Base-by-base conservation (phyloP, 805 yeast genomes). In the Saturnispora dispora region DNA sequence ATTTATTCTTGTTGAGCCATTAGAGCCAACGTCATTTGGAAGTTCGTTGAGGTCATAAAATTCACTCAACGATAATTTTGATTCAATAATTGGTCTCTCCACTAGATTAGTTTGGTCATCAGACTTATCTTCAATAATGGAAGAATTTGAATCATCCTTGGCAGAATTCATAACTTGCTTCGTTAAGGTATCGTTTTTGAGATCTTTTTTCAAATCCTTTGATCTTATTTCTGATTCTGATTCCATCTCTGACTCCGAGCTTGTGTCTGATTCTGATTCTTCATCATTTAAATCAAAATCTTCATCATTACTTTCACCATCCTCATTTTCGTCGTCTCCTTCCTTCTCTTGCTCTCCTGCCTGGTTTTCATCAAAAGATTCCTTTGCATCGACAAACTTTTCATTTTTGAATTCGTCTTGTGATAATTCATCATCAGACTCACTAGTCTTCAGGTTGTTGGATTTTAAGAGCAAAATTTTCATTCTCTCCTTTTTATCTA, bases 31-130 rank as follows among this genome's bases (percentile, higher is more conserved):
- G 62, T 87, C 95, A 44, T 71, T 65, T 5, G 66, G 54, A 37
- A 66, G 58, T 63, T 85, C 93, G 62, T 80, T 79, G 32, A 83
- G 65, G 52, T 71, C 77, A 63, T 76, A 82, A 58, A 82, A 85
- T 44, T 73, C 71, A 2, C 65, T 57, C 11, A 57, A 58, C n/a
- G 61, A 59, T 35, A 48, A 60, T 11, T 58, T 54, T 13, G 58
- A 57, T 37, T 50, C 51, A 22, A 60, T 54, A n/a, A 51, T 55
- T 18, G 54, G 55, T 15, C 57, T 54, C 13, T 55, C 46, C 15
- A 53, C 25, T 32, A 57, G 60, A 5, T 64, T 69, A 36, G 28
- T 5, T 13, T 25, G 8, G 4, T 28, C 15, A n/a, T 28, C 22
- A 15, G 5, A 30, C 4, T 67, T 70, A 1, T 54, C 65, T 25